phyloP scores from a whole-genome alignment of 2,329 filamentous ascomycete genomes.

The Botryotinia convoluta region DNA sequence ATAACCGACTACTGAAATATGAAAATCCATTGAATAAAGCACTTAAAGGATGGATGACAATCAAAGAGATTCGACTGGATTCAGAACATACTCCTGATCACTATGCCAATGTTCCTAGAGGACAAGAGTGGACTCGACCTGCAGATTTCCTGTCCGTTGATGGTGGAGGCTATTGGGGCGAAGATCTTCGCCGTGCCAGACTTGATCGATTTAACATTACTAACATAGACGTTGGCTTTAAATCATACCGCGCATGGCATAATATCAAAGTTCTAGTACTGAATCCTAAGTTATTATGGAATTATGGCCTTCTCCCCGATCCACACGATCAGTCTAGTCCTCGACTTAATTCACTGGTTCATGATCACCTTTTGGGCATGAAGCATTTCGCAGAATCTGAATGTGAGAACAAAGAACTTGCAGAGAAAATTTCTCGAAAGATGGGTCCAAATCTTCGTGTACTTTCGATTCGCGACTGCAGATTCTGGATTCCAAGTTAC shows the following conservation, averaged over 20 bases:
- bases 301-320: slow-evolving; percentile 19
- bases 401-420: slow-evolving; percentile 18
- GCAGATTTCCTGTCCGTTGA: slow-evolving; percentile 21
- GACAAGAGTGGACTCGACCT: slow-evolving; percentile 21
- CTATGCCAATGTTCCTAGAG: slow-evolving; percentile 20
- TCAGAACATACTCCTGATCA: slow-evolving; percentile 20
- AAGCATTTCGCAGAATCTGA: slow-evolving; percentile 17
- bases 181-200: slow-evolving; percentile 20
- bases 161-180: slow-evolving; percentile 21
- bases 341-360: slow-evolving; percentile 12
- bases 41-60: slow-evolving; percentile 18
- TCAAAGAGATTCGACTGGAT: slow-evolving; percentile 20
- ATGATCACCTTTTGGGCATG: slow-evolving; percentile 15
- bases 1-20: slow-evolving; percentile 18
- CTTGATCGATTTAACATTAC: slow-evolving; percentile 21
- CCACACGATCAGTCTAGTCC: slow-evolving; percentile 17
- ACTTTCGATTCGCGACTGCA: slow-evolving; percentile 18
- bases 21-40: slow-evolving; percentile 19
- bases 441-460: slow-evolving; percentile 20
- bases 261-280: slow-evolving; percentile 19
- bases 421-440: slow-evolving; percentile 17
- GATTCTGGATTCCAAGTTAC: slow-evolving; percentile 19
- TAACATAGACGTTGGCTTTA: slow-evolving; percentile 19
- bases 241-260: slow-evolving; percentile 22
- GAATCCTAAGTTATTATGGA: slow-evolving; percentile 16